phyloP scores from a whole-genome alignment of 257 asterid species.

The Galeopsis tetrahit region DNA sequence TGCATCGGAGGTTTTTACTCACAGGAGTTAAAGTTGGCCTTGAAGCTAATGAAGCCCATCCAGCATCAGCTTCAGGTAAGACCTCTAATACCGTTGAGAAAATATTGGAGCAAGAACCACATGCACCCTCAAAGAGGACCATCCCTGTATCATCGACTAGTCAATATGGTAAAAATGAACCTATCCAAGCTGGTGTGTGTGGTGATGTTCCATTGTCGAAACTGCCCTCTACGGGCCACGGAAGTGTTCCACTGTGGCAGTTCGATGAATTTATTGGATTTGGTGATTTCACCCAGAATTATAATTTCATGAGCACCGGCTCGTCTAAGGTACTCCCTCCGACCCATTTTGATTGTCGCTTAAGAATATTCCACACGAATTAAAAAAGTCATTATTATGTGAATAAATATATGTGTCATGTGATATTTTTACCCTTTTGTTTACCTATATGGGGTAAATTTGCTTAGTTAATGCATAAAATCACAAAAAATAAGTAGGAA shows the following conservation, averaged over 20 bases:
- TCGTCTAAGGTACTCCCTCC: slow-evolving; percentile 63
- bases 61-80: slow-evolving; percentile 51
- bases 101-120: slow-evolving; percentile 47
- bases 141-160: slow-evolving; percentile 39
- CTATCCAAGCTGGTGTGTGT: slow-evolving; percentile 43
- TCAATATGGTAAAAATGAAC: slow-evolving; percentile 45
- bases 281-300: slow-evolving; percentile 60
- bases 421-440: too few relatives aligned
- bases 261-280: slow-evolving; percentile 78
- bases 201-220: slow-evolving; percentile 44
- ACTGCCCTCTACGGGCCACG: slow-evolving; percentile 54
- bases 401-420: too few relatives aligned
- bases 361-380: too few relatives aligned
- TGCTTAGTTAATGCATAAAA: too few relatives aligned
- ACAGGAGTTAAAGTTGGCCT: slow-evolving; percentile 92
- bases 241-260: slow-evolving; percentile 78
- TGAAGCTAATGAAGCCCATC: slow-evolving; percentile 66
- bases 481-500: too few relatives aligned
- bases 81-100: slow-evolving; percentile 45
- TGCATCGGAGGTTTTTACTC: slow-evolving; percentile 79
- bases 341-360: too few relatives aligned
- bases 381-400: too few relatives aligned
- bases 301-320: slow-evolving; percentile 57
- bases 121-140: slow-evolving; percentile 39
- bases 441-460: too few relatives aligned